Conservation (phyloP, 2,329 filamentous ascomycete species). For the Leptographium flavum region DNA sequence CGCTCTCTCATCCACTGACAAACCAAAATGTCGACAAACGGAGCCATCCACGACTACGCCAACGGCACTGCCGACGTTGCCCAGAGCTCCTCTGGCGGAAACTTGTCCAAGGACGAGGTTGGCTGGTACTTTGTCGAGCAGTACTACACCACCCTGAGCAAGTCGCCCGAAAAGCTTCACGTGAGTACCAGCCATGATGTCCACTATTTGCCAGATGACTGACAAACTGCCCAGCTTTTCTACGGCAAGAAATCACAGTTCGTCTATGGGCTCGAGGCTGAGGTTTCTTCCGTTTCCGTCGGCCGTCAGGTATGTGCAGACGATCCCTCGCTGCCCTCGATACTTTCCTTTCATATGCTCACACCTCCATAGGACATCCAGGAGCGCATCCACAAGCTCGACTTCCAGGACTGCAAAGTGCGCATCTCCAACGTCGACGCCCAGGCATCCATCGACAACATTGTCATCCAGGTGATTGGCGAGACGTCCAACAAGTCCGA, state of each 20-base stretch:
- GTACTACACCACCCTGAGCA: conserved; percentile 96
- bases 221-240: conserved; percentile 48
- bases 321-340: neutral
- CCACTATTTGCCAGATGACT: no score
- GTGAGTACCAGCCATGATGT: conserved; percentile 28
- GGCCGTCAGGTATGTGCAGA: conserved; percentile 59
- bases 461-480: conserved; percentile 95
- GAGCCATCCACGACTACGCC: conserved; percentile 26
- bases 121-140: conserved; percentile 99
- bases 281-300: conserved; percentile 72
- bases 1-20: neutral
- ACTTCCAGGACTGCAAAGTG: conserved; percentile 96
- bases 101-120: conserved; percentile 75
- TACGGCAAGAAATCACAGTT: conserved; percentile 95
- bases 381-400: conserved; percentile 82
- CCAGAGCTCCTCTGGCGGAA: conserved; percentile 23
- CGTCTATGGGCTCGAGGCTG: conserved; percentile 81
- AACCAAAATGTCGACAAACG: conserved; percentile 45
- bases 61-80: conserved; percentile 19
- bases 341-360: neutral
- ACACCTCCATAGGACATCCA: conserved; percentile 56
- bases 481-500: conserved; percentile 91
- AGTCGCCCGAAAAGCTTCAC: conserved; percentile 83
- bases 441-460: conserved; percentile 82
- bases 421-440: conserved; percentile 96